A percentile compares a stretch with the other conserved stretches of the same genome.
Conservation (phyloP, 331 rosid species). For the Cydonia oblonga region DNA sequence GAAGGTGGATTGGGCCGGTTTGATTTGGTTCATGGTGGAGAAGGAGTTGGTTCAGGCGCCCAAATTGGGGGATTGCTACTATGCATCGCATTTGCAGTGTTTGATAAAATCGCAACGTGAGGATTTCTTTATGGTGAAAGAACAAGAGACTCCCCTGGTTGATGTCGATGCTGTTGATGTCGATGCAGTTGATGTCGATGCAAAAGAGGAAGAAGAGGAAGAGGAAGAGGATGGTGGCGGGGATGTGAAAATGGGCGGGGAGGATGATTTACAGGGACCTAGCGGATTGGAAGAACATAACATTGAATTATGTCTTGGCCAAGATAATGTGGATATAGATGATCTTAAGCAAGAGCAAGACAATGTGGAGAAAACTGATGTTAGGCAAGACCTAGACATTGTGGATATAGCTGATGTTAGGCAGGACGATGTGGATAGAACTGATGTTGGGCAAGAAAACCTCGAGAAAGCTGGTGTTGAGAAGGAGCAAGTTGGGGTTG, state of each 20-base stretch:
- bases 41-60: conserved; percentile 50
- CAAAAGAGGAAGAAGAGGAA: conserved; percentile 28
- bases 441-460: conserved; percentile 20
- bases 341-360: conserved; percentile 8
- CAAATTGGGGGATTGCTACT: conserved; percentile 48
- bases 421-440: conserved; percentile 33
- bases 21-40: conserved; percentile 76
- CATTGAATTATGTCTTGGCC: conserved; percentile 56
- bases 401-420: conserved; percentile 18
- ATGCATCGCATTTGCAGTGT: conserved; percentile 78
- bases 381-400: background rate
- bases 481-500: conserved; percentile 18
- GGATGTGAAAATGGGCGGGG: conserved; percentile 22
- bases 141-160: conserved; percentile 12
- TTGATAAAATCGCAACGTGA: conserved; percentile 47
- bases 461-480: conserved; percentile 6
- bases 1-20: conserved; percentile 72
- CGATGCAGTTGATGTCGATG: conserved; percentile 18
- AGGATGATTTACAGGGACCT: conserved; percentile 13
- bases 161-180: conserved; percentile 19
- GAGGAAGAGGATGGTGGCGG: conserved; percentile 24
- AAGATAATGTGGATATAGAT: conserved; percentile 18
- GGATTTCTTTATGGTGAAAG: conserved; percentile 22
- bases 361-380: conserved; percentile 3
- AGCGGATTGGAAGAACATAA: conserved; percentile 41